These are phyloP conservation scores for Avicennia marina DNA, from an alignment of 257 asterid species.

Conservation along the genomic window DNA sequence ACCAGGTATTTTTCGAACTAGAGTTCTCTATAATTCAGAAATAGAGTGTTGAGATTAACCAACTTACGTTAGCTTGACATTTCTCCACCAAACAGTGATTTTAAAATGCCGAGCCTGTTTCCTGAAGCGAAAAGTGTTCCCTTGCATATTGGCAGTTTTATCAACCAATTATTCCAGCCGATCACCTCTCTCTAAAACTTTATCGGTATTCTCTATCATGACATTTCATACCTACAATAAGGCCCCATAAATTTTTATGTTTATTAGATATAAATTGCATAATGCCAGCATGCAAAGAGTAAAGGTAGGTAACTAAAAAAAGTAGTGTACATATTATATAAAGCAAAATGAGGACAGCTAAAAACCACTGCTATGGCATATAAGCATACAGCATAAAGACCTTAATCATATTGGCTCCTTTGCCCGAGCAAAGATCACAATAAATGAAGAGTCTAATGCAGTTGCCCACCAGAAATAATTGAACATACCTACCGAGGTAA, in stretches of 20 bases:
- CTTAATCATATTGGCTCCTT: too few relatives aligned
- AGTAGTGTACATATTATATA: background rate
- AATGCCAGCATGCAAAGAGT: conserved; percentile 17
- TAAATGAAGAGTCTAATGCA: too few relatives aligned
- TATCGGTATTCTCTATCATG: conserved; percentile 93
- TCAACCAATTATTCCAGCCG: conserved; percentile 90
- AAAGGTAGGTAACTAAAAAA: background rate
- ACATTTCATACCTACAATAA: conserved; percentile 71
- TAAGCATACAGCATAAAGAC: too few relatives aligned
- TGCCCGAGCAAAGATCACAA: too few relatives aligned
- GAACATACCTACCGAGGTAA: too few relatives aligned
- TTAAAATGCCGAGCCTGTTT: conserved; percentile 91
- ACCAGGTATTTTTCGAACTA: too few relatives aligned
- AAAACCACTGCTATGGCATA: too few relatives aligned
- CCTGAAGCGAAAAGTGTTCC: conserved; percentile 87
- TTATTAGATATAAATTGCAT: conserved; percentile 4
- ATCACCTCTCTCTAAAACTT: conserved; percentile 94
- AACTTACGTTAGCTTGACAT: conserved; percentile 87
- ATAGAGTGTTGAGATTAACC: conserved; percentile 15
- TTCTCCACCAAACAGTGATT: conserved; percentile 95
- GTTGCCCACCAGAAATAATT: too few relatives aligned
- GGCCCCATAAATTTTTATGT: conserved; percentile 1
- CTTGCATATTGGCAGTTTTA: conserved; percentile 90
- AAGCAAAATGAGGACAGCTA: too few relatives aligned
- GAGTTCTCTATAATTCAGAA: too few relatives aligned